phyloP scores from a whole-genome alignment of 345 rosid species.

The Gossypium sturtianum region DNA sequence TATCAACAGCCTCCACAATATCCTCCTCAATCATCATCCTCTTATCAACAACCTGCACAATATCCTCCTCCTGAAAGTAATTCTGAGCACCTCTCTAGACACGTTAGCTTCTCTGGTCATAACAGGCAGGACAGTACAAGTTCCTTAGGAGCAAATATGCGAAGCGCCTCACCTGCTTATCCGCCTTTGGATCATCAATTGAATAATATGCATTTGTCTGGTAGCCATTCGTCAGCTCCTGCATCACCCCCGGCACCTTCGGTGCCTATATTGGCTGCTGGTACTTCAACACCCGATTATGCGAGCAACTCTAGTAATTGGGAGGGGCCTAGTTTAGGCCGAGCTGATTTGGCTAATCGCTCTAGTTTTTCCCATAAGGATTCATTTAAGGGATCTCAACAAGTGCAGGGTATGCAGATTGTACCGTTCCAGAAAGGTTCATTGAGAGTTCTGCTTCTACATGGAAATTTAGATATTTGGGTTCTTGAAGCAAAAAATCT shows the following conservation, averaged over 20 bases:
- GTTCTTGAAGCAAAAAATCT: slow-evolving; percentile 64
- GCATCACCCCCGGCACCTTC: slow-evolving; percentile 46
- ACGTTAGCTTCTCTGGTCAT: slow-evolving; percentile 34
- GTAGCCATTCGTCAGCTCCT: slow-evolving; percentile 31
- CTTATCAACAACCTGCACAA: slow-evolving; percentile 32
- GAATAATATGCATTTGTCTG: slow-evolving; percentile 39
- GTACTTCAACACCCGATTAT: slow-evolving; percentile 22
- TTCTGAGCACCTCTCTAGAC: slow-evolving; percentile 29
- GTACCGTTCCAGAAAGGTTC: slow-evolving; percentile 66
- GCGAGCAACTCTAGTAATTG: slow-evolving; percentile 12
- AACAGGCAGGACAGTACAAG: slow-evolving; percentile 45
- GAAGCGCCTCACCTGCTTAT: slow-evolving; percentile 37
- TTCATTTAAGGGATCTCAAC: slow-evolving; percentile 38
- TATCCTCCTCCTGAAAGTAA: slow-evolving; percentile 34
- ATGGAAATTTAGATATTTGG: slow-evolving; percentile 88
- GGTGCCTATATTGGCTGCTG: slow-evolving; percentile 23
- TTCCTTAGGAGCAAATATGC: slow-evolving; percentile 24
- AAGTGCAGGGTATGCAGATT: slow-evolving; percentile 37
- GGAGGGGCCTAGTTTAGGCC: slow-evolving; percentile 38
- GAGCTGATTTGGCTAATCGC: slow-evolving; percentile 33
- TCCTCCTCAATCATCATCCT: slow-evolving; percentile 23
- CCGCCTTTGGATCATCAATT: slow-evolving; percentile 66
- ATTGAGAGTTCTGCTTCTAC: slow-evolving; percentile 67
- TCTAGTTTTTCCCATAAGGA: slow-evolving; percentile 22
- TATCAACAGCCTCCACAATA: slow-evolving; percentile 34